These are phyloP conservation scores for Leptodontidium sp. DNA, from an alignment of 2,329 filamentous ascomycete species.

Conservation along the genomic window DNA sequence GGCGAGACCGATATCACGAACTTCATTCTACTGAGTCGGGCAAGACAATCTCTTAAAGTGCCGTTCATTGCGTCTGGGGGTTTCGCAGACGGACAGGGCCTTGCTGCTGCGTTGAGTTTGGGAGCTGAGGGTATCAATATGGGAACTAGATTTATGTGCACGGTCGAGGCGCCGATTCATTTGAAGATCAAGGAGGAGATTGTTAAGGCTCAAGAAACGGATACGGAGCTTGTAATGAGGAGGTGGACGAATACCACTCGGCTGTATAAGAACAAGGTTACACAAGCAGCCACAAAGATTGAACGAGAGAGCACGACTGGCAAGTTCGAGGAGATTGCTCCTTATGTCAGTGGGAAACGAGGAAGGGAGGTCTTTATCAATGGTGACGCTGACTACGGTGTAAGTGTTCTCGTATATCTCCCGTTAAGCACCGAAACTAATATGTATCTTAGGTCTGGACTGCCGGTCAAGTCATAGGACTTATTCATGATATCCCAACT, in stretches of 20 bases:
- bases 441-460: conserved; percentile 80
- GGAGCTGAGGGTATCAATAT: conserved; percentile 97
- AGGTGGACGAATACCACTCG: conserved; percentile 94
- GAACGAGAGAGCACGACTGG: conserved; percentile 84
- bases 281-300: conserved; percentile 79
- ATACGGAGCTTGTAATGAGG: conserved; percentile 87
- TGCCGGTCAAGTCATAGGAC: conserved; percentile 90
- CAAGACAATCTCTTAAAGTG: conserved; percentile 81
- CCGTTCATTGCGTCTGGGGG: conserved; percentile 97
- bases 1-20: conserved; percentile 89
- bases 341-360: conserved; percentile 87
- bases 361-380: conserved; percentile 92
- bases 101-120: conserved; percentile 88
- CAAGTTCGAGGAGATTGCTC: conserved; percentile 88
- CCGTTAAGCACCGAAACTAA: conserved; percentile 10
- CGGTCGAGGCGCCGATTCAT: conserved; percentile 91
- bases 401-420: conserved; percentile 58
- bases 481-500: conserved; percentile 85
- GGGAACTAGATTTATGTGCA: conserved; percentile 98
- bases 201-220: conserved; percentile 85
- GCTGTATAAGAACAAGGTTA: conserved; percentile 90
- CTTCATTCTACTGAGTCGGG: conserved; percentile 85
- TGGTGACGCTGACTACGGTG: conserved; percentile 89
- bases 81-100: conserved; percentile 91
- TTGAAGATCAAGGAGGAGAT: conserved; percentile 93